phyloP scores from a whole-genome alignment of 169 alveolate species.

The Plasmodium coatneyi region DNA sequence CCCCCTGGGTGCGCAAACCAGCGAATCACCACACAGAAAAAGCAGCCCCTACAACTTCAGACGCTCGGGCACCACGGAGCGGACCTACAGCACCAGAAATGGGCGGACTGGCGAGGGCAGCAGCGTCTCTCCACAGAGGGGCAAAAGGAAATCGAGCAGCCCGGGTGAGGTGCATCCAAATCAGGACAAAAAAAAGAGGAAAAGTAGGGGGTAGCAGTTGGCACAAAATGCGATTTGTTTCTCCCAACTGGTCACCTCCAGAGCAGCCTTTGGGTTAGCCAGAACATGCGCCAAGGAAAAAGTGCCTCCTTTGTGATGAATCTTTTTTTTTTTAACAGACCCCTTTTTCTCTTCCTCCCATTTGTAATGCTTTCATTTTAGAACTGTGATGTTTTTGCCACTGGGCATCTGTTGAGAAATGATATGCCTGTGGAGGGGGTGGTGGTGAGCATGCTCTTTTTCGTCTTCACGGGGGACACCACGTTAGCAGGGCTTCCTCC shows the following conservation, averaged over 20 bases:
- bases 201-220: background rate
- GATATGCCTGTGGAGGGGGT: background rate
- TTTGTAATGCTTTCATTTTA: too few species aligned
- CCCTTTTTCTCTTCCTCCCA: background rate
- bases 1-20: background rate
- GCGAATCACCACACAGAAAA: background rate
- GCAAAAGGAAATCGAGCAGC: constrained; percentile 8
- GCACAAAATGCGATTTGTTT: background rate
- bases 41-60: background rate
- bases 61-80: background rate
- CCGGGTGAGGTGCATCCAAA: background rate
- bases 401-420: background rate
- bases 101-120: background rate
- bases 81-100: background rate
- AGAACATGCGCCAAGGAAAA: background rate
- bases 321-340: background rate
- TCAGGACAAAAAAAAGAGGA: background rate
- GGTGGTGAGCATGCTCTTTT: background rate
- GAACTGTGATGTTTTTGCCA: too few species aligned
- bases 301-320: background rate
- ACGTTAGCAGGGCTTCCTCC: background rate
- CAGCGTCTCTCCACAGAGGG: background rate
- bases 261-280: background rate
- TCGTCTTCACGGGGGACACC: background rate
- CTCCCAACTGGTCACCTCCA: background rate